Evolutionary conservation across 1,139 yeast genomes (phyloP).

Genomic region (Protomyces arabidopsidicola): DNA sequence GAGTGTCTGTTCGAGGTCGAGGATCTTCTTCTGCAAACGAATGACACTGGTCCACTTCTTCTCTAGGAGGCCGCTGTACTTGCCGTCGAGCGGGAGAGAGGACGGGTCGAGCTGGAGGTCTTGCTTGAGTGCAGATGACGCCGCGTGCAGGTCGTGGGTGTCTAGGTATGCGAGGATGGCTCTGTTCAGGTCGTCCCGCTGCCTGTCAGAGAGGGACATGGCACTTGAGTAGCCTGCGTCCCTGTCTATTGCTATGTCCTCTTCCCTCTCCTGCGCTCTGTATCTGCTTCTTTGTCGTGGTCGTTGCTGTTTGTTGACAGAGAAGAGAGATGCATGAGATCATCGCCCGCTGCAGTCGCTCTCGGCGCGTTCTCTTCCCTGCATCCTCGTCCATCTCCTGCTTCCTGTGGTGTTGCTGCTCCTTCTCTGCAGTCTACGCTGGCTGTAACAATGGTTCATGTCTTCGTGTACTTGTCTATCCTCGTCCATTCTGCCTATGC

Average conservation of each 20-base stretch:
- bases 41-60: constrained; percentile 88
- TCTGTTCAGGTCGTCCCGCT: constrained; percentile 21
- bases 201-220: constrained; percentile 17
- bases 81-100: not conserved
- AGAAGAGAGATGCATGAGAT: not conserved
- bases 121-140: constrained; percentile 7
- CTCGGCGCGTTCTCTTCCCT: not conserved
- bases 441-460: too few relatives aligned
- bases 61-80: constrained; percentile 48
- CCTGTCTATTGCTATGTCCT: not conserved
- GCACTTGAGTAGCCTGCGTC: not conserved
- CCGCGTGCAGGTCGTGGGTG: constrained; percentile 4
- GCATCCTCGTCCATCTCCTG: not conserved
- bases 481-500: not conserved
- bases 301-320: not conserved
- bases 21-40: constrained; percentile 66
- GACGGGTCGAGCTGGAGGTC: constrained; percentile 5
- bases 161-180: constrained; percentile 15
- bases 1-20: constrained; percentile 22
- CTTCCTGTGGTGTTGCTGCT: not conserved
- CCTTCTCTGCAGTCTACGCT: not conserved
- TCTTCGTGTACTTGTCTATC: not conserved
- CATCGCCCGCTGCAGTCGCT: not conserved
- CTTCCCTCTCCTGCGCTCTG: not conserved
- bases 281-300: not conserved